Evolutionary conservation across 2,329 filamentous ascomycete genomes (phyloP).

Genomic region (Pleomassaria siparia): DNA sequence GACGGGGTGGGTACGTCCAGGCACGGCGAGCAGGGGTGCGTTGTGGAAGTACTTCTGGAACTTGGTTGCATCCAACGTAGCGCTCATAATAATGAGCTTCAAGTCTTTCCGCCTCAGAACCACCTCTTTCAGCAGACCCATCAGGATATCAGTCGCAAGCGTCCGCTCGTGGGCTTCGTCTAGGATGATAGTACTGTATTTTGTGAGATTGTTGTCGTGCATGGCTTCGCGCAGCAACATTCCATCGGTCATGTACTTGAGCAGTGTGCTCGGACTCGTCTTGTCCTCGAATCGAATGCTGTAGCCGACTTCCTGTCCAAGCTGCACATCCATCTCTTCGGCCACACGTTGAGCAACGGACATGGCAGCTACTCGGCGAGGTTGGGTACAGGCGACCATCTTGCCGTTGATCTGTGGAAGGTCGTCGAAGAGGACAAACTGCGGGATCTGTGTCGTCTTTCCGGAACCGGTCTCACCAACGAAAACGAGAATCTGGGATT

Average conservation of each 20-base stretch:
- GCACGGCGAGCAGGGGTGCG: constrained; percentile 88
- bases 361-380: constrained; percentile 95
- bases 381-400: constrained; percentile 95
- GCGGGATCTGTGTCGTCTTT: constrained; percentile 98
- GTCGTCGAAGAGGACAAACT: constrained; percentile 97
- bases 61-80: constrained; percentile 94
- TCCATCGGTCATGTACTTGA: constrained; percentile 99
- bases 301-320: constrained; percentile 93
- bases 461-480: constrained; percentile 99
- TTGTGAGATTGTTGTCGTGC: constrained; percentile 82
- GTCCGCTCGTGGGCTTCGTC: constrained; percentile 98
- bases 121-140: constrained; percentile 92
- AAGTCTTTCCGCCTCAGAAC: constrained; percentile 82
- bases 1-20: constrained; percentile 91
- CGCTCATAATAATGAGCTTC: constrained; percentile 94
- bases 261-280: constrained; percentile 82
- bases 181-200: constrained; percentile 96
- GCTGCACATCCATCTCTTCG: constrained; percentile 88
- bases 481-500: constrained; percentile 94
- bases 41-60: constrained; percentile 98
- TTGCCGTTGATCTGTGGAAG: constrained; percentile 83
- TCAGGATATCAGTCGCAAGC: constrained; percentile 92
- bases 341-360: constrained; percentile 96
- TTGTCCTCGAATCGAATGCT: constrained; percentile 97
- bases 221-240: constrained; percentile 97